Evolutionary conservation across 805 yeast genomes (phyloP).

Genomic region (Lachancea meyersii): DNA sequence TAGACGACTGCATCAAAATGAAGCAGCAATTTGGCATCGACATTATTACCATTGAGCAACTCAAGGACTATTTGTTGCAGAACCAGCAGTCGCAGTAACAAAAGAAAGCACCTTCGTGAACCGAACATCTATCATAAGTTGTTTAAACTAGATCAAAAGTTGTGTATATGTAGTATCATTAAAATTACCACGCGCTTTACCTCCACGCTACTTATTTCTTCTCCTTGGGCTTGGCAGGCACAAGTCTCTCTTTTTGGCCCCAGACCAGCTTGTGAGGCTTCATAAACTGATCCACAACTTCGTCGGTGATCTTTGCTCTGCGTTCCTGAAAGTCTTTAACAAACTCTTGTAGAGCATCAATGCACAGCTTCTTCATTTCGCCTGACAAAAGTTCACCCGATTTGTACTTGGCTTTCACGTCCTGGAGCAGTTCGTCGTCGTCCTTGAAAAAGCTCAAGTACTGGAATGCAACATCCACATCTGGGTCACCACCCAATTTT

Average conservation of each 20-base stretch:
- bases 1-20: slow-evolving; percentile 76
- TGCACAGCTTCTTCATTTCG: slow-evolving; percentile 86
- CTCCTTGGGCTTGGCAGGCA: slow-evolving; percentile 55
- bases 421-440: slow-evolving; percentile 73
- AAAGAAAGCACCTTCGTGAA: neutral
- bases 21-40: slow-evolving; percentile 55
- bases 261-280: slow-evolving; percentile 73
- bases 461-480: slow-evolving; percentile 91
- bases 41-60: slow-evolving; percentile 70
- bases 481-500: slow-evolving; percentile 85
- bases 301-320: slow-evolving; percentile 61
- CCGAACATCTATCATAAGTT: slow-evolving; percentile 1
- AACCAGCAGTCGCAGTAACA: slow-evolving; percentile 31
- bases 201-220: slow-evolving; percentile 17
- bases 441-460: slow-evolving; percentile 83
- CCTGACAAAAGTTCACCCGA: slow-evolving; percentile 83
- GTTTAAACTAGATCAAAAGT: neutral
- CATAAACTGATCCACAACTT: slow-evolving; percentile 62
- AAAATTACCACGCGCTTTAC: neutral
- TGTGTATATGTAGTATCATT: neutral
- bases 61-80: slow-evolving; percentile 33
- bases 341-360: slow-evolving; percentile 69
- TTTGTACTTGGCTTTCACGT: slow-evolving; percentile 58
- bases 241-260: slow-evolving; percentile 69
- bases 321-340: slow-evolving; percentile 77